Evolutionary conservation across 495 filamentous ascomycete genomes (phyloP), one percentile per base, ranked within the genome.

Genomic region (Penicillium robsamsonii): DNA sequence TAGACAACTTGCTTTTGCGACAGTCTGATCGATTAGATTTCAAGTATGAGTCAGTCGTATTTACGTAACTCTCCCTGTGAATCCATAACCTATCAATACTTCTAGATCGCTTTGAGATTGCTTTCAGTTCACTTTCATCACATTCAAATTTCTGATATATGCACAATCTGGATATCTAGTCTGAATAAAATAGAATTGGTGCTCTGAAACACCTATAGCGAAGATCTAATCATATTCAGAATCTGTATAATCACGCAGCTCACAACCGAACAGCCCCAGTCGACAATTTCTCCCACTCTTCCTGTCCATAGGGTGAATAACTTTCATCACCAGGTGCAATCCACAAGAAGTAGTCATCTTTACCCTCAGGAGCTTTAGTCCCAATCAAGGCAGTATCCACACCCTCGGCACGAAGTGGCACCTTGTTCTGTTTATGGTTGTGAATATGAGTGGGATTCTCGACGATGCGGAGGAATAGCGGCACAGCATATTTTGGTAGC

Each of bases 371-470:
- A 0, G 79, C 82, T 70, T 86, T 85, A 3, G 60, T 70, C 5
- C 78, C 78, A 17, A 67, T 61, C 27, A 71, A 60, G 0, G 67
- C 73, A 13, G 84, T 84, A 64, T 90, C 83, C 8, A 90, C 81
- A 0, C 89, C 88, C 61, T 91, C 87, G 38, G 84, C 80, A 56
- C 87, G 78, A 27, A 92, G 75, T 2, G 84, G 83, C 6, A 86
- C 82, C 70, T 92, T 94, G 65, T 89, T 87, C 74, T 92, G 88
- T 73, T 94, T 94, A 65, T 92, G 86, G 68, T 91, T 92, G 66
- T 94, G 87, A 55, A 85, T 91, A 20, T 85, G 81, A 31, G 78
- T 80, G 37, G 81, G 74, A 45, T 74, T 77, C 41, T 75, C 64
- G 5, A 87, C 81, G 22, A 91, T 64, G 0, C 90, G 75, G 25